phyloP scores from a whole-genome alignment of 257 asterid genomes.

The Paulownia fortunei region DNA sequence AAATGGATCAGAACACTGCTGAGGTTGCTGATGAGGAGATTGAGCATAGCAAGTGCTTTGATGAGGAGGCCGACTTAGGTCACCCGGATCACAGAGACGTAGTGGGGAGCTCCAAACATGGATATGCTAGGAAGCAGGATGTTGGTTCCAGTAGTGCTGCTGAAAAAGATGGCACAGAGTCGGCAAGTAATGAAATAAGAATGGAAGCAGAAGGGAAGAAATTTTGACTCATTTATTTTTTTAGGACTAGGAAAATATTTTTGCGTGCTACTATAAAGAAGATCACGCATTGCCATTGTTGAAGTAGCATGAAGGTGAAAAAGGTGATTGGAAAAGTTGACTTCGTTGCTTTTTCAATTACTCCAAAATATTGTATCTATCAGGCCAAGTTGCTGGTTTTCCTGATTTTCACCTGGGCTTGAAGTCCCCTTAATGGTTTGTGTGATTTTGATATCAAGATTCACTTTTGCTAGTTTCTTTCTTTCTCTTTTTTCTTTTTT shows the following conservation, averaged over 20 bases:
- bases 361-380: not conserved
- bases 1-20: conserved; percentile 36
- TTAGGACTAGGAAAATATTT: conserved; percentile 17
- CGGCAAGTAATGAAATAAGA: conserved; percentile 10
- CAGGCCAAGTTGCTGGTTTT: not conserved
- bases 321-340: not conserved
- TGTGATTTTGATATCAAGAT: too few relatives aligned
- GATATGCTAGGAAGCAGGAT: conserved; percentile 26
- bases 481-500: too few relatives aligned
- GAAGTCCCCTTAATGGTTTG: too few relatives aligned
- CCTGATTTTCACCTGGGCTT: not conserved
- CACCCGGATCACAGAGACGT: conserved; percentile 32
- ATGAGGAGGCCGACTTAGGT: conserved; percentile 53
- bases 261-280: not conserved
- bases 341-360: not conserved
- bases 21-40: conserved; percentile 62
- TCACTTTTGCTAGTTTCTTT: too few relatives aligned
- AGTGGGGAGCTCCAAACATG: conserved; percentile 30
- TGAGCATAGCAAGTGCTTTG: conserved; percentile 52
- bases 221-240: conserved; percentile 3
- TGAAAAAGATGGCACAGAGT: not conserved
- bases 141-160: conserved; percentile 45
- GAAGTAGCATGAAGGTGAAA: conserved; percentile 17
- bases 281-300: conserved; percentile 24
- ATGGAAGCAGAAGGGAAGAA: conserved; percentile 7